A percentile compares a stretch with the other conserved stretches of the same genome.
Evolutionary conservation across 1,139 yeast species (phyloP).

Genomic region (Sugiyamaella neomexicana): DNA sequence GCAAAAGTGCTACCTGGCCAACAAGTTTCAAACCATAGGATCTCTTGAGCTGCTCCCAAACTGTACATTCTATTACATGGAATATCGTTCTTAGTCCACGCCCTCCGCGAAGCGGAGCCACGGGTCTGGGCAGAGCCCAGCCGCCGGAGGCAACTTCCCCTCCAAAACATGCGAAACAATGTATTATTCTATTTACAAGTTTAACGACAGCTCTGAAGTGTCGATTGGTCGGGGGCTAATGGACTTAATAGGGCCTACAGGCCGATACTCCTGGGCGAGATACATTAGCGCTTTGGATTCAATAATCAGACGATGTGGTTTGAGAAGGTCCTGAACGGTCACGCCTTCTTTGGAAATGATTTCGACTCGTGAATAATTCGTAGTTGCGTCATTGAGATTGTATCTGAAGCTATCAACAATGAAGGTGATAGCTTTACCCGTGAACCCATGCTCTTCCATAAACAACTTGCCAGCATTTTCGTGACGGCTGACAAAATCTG

Average conservation of each 20-base stretch:
- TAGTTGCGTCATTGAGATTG: slow-evolving; percentile 55
- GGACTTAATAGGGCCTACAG: slow-evolving; percentile 20
- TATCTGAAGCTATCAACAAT: slow-evolving; percentile 55
- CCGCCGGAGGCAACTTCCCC: slow-evolving; percentile 3
- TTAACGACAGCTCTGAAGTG: not conserved
- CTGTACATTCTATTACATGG: slow-evolving; percentile 46
- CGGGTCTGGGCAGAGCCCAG: slow-evolving; percentile 16
- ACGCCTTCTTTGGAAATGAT: slow-evolving; percentile 75
- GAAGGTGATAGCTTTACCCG: slow-evolving; percentile 62
- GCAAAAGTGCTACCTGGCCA: not conserved
- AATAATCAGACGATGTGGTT: slow-evolving; percentile 73
- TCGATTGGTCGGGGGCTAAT: slow-evolving; percentile 21
- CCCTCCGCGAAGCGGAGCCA: not conserved
- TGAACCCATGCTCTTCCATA: slow-evolving; percentile 55
- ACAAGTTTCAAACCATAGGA: slow-evolving; percentile 3
- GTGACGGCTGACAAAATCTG: slow-evolving; percentile 53
- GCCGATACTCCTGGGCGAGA: slow-evolving; percentile 30
- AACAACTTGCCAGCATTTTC: slow-evolving; percentile 59
- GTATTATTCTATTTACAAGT: slow-evolving; percentile 14
- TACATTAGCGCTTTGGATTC: slow-evolving; percentile 72
- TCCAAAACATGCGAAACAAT: slow-evolving; percentile 1
- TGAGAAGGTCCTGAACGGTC: slow-evolving; percentile 80
- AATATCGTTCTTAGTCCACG: slow-evolving; percentile 37
- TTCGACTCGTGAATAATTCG: slow-evolving; percentile 55
- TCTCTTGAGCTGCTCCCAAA: not conserved